Evolutionary conservation across 306 rosid species (phyloP).

Genomic region (Dryas alaskensis): DNA sequence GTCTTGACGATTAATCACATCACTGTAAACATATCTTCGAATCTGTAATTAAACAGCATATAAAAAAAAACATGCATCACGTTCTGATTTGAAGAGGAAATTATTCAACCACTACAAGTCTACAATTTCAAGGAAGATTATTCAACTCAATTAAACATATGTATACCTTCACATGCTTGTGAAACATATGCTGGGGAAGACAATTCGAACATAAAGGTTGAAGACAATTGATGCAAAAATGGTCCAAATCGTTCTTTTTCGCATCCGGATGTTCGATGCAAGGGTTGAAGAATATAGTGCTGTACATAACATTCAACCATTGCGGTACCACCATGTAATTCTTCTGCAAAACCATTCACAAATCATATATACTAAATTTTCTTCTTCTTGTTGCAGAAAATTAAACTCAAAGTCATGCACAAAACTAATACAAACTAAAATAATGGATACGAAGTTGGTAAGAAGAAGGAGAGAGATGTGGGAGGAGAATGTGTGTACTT

Average conservation of each 20-base stretch:
- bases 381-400: too few species aligned
- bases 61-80: background rate
- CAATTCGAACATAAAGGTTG: constrained; percentile 27
- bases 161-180: constrained; percentile 30
- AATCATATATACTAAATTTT: background rate
- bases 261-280: constrained; percentile 15
- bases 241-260: constrained; percentile 26
- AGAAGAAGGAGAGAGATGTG: too few species aligned
- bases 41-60: background rate
- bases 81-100: background rate
- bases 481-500: background rate
- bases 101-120: too few species aligned
- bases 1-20: constrained; percentile 33
- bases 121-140: too few species aligned
- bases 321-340: constrained; percentile 15
- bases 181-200: constrained; percentile 22
- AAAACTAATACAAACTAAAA: background rate
- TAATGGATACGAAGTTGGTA: background rate
- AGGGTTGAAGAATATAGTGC: constrained; percentile 10
- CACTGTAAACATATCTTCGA: constrained; percentile 35
- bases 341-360: constrained; percentile 13
- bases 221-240: constrained; percentile 29
- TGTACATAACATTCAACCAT: constrained; percentile 30
- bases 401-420: too few species aligned
- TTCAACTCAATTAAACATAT: too few species aligned